Evolutionary conservation across 352 stramenopile species (phyloP), one percentile per base, ranked within the genome.

Genomic region (Phytophthora pseudosyringae): DNA sequence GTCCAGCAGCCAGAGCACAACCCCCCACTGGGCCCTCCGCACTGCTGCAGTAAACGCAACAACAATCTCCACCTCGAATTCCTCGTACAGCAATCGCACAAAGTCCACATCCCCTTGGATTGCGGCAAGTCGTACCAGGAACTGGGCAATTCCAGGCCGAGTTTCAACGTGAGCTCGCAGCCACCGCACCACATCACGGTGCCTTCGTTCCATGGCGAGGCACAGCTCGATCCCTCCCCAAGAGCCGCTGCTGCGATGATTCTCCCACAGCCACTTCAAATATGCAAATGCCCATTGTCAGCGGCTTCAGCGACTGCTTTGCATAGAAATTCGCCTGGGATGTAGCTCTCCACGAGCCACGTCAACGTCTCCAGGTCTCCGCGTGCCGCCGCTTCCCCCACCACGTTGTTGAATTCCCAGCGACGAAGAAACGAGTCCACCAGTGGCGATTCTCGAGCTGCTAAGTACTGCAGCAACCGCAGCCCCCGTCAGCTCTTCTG

Each of bases 141-240:
- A 18, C 32, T 55, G 32, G 12, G 48, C 48, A 55, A 32, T 45
- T 12, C 33, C 47, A 10, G 18, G 13, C 32, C 47, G 47, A 54
- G 44, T 29, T 21, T 5, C 29, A 18, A 53, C 29, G 21, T 53
- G 46, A 29, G 15, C 13, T 53, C 10, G 21, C 13, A 74, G 25
- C 43, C 55, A 75, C 18, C 58, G 40, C 7, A 75, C 53, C 5
- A 69, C 5, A 2, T 58, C 50, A 3, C 65, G 35, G 9, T 69
- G 52, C 9, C 49, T 46, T 13, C 59, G 57, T 16, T 13, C 31
- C 21, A 64, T 21, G 3, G 60, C 60, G 21, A 38, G 31, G 31
- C 45, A 50, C 52, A 69, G 28, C 51, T 69, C 60, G 15, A 50
- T 44, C 7, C 18, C 38, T 5, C 60, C 60, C 33, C 47, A 69